phyloP scores from a whole-genome alignment of 306 rosid genomes.

The Clitoria ternatea region DNA sequence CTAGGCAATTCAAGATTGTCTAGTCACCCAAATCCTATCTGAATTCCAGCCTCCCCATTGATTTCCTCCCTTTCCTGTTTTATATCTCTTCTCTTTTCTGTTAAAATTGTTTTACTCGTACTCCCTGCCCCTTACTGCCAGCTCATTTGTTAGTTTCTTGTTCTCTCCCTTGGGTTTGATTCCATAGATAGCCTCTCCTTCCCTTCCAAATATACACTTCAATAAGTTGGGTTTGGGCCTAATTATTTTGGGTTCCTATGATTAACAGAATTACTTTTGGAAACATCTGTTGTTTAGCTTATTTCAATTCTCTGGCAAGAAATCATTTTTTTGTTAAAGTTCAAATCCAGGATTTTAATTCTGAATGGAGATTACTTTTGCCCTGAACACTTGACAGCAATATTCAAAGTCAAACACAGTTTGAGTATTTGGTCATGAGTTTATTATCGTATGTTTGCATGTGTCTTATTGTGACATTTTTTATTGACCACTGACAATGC shows the following conservation, averaged over 20 bases:
- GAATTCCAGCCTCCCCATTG: neutral
- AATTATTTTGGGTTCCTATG: slow-evolving; percentile 4
- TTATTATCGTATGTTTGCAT: neutral
- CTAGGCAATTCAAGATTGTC: too few species aligned
- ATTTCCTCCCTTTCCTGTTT: too few species aligned
- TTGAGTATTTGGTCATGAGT: neutral
- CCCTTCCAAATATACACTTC: too few species aligned
- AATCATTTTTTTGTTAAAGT: neutral
- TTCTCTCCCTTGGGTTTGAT: too few species aligned
- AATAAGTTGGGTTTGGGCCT: too few species aligned
- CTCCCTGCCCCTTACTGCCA: too few species aligned
- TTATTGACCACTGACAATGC: neutral
- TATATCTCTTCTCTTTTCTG: too few species aligned
- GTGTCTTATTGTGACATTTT: neutral
- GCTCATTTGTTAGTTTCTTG: too few species aligned
- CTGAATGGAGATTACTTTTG: neutral
- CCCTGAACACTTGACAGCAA: neutral
- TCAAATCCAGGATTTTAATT: neutral
- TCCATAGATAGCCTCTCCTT: too few species aligned
- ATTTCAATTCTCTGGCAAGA: neutral
- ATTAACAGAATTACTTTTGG: neutral
- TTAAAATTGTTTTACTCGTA: too few species aligned
- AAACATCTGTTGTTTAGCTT: slow-evolving; percentile 2
- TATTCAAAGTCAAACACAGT: neutral
- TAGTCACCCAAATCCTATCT: too few species aligned